phyloP scores from a whole-genome alignment of 257 asterid genomes.

The Schizonepeta tenuifolia region DNA sequence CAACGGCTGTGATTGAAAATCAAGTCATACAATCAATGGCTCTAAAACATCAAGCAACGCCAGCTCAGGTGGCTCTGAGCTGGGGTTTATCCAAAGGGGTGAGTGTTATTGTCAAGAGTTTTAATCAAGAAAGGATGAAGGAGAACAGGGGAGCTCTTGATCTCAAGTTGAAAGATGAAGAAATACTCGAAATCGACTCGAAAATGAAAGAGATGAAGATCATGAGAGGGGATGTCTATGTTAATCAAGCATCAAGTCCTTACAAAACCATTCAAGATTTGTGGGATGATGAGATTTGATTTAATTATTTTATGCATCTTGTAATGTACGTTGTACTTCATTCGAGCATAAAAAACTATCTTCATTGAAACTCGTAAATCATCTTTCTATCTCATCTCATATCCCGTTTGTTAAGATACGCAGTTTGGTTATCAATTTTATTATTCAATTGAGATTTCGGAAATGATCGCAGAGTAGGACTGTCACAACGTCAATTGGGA shows the following conservation, averaged over 20 bases:
- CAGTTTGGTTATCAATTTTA: too few species aligned
- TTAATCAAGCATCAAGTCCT: constrained; percentile 72
- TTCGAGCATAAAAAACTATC: background rate
- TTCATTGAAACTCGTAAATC: background rate
- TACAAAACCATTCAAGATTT: constrained; percentile 67
- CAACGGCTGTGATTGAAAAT: constrained; percentile 64
- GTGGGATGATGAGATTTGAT: constrained; percentile 83
- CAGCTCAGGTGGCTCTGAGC: constrained; percentile 80
- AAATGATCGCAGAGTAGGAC: too few species aligned
- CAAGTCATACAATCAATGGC: constrained; percentile 68
- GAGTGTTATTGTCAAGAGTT: constrained; percentile 82
- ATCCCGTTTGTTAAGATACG: too few species aligned
- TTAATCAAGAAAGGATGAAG: constrained; percentile 61
- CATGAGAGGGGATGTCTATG: constrained; percentile 72
- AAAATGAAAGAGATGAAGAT: constrained; percentile 65
- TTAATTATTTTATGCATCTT: background rate
- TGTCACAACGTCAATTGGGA: too few species aligned
- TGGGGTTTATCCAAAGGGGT: constrained; percentile 79
- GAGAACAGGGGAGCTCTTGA: constrained; percentile 69
- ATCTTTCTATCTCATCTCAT: background rate
- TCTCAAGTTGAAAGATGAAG: constrained; percentile 50
- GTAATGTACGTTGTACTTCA: background rate
- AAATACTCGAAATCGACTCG: constrained; percentile 49
- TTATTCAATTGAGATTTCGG: too few species aligned
- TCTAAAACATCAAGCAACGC: constrained; percentile 61